Conservation (phyloP, 192 early-diverging fungal species). For the Neocallimastix lanati region DNA sequence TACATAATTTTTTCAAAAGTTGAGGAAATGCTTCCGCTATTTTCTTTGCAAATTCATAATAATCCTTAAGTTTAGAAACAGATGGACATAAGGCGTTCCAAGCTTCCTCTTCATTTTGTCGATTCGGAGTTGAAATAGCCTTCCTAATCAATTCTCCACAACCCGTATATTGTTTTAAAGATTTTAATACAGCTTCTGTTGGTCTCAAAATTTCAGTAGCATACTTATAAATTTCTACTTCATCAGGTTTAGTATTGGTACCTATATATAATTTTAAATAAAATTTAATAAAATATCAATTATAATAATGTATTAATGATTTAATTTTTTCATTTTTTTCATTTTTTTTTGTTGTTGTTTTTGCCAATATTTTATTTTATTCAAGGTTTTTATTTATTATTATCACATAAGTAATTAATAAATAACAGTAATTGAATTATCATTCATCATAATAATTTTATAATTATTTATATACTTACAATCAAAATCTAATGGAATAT, state of each 20-base stretch:
- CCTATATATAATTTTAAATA: constrained; percentile 5
- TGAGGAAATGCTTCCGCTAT: constrained; percentile 31
- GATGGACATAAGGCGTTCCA: constrained; percentile 65
- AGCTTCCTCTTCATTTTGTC: constrained; percentile 75
- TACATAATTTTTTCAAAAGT: constrained; percentile 16
- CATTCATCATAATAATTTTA: too few relatives aligned
- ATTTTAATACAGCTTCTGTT: constrained; percentile 25
- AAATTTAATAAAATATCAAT: too few relatives aligned
- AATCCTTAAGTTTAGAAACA: constrained; percentile 55
- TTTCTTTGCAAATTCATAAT: constrained; percentile 59
- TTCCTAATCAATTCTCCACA: constrained; percentile 55
- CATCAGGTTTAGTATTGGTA: constrained; percentile 35
- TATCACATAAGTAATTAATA: too few relatives aligned
- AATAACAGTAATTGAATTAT: too few relatives aligned
- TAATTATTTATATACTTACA: background rate
- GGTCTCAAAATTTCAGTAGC: constrained; percentile 31
- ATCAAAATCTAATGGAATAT: background rate
- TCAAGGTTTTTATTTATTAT: too few relatives aligned
- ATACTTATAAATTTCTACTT: constrained; percentile 37
- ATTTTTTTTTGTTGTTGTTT: too few relatives aligned
- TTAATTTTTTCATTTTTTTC: too few relatives aligned
- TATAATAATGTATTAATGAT: too few relatives aligned
- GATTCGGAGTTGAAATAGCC: constrained; percentile 69
- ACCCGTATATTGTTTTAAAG: constrained; percentile 36
- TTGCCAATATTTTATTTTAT: too few relatives aligned